Percentiles rank a stretch among this genome's conserved stretches.
Conservation (phyloP, 768 basidiomycete species). For the Kwoniella mangroviensis region DNA sequence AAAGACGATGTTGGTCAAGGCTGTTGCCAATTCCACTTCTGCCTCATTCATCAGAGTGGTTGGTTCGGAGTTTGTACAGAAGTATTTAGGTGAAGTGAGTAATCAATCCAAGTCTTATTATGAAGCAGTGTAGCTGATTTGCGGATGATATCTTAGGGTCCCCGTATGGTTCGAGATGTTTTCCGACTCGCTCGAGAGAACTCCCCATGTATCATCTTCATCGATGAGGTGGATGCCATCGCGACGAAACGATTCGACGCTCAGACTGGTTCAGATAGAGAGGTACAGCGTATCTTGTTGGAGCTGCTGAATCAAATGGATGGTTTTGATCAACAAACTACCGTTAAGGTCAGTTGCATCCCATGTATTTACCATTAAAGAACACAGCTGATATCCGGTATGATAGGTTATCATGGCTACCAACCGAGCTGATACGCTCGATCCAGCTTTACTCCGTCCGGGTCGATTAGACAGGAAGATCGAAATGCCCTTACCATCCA, state of each 20-base stretch:
- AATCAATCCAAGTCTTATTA: too few relatives aligned
- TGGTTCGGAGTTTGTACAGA: conserved; percentile 98
- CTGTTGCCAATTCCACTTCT: conserved; percentile 97
- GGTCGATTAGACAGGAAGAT: conserved; percentile 98
- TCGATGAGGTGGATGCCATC: conserved; percentile 92
- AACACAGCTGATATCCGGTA: conserved; percentile 11
- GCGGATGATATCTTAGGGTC: conserved; percentile 63
- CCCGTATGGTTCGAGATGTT: conserved; percentile 99
- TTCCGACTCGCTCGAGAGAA: conserved; percentile 98
- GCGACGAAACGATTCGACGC: conserved; percentile 99
- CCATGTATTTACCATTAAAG: not conserved
- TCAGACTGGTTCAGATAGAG: conserved; percentile 97
- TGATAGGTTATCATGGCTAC: conserved; percentile 98
- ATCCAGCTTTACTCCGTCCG: conserved; percentile 94
- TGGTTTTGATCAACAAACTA: conserved; percentile 97
- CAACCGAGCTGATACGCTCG: conserved; percentile 95
- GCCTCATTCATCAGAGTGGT: conserved; percentile 98
- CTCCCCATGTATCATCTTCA: conserved; percentile 96
- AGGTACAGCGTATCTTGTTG: conserved; percentile 96
- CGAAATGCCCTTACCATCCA: conserved; percentile 92
- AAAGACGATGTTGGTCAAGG: conserved; percentile 98
- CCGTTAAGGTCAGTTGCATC: conserved; percentile 77
- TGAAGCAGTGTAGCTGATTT: not conserved
- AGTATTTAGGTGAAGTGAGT: conserved; percentile 85
- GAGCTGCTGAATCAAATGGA: conserved; percentile 99